phyloP scores from a whole-genome alignment of 202 grass and related monocot genomes.

The Musa balbisiana region DNA sequence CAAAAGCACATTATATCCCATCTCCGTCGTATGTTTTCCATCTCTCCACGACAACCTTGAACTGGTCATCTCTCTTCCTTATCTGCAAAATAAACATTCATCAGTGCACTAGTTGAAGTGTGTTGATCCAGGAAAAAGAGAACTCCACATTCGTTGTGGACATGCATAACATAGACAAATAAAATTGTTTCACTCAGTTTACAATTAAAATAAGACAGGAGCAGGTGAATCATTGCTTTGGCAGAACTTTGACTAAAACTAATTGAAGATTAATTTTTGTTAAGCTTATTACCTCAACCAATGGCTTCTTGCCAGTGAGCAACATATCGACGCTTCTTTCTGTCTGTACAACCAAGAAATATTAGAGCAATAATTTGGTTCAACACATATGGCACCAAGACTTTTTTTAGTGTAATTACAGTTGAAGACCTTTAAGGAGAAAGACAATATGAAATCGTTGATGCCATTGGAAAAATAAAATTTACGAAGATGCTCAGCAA shows the following conservation, averaged over 20 bases:
- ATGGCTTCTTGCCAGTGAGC: constrained; percentile 83
- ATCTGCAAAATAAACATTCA: constrained; percentile 37
- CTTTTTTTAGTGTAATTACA: neutral
- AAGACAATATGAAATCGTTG: neutral
- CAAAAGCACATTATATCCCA: constrained; percentile 43
- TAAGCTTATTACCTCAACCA: constrained; percentile 59
- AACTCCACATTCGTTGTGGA: too few species aligned
- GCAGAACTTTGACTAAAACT: constrained; percentile 8
- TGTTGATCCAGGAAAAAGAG: too few species aligned
- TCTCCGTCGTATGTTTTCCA: constrained; percentile 96
- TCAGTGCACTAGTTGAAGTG: neutral
- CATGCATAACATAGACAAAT: too few species aligned
- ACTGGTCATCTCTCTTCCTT: constrained; percentile 67
- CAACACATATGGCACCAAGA: constrained; percentile 1
- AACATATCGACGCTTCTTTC: constrained; percentile 92
- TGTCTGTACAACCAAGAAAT: constrained; percentile 51
- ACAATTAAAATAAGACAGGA: too few species aligned
- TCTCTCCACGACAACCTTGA: constrained; percentile 90
- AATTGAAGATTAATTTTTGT: neutral
- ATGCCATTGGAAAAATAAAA: neutral
- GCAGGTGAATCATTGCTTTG: neutral
- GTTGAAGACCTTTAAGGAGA: neutral
- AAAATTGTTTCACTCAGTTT: too few species aligned
- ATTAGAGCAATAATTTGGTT: constrained; percentile 2
- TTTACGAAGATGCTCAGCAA: neutral